Evolutionary conservation across 495 filamentous ascomycete species (phyloP).

Genomic region (Penicillium diatomitis): DNA sequence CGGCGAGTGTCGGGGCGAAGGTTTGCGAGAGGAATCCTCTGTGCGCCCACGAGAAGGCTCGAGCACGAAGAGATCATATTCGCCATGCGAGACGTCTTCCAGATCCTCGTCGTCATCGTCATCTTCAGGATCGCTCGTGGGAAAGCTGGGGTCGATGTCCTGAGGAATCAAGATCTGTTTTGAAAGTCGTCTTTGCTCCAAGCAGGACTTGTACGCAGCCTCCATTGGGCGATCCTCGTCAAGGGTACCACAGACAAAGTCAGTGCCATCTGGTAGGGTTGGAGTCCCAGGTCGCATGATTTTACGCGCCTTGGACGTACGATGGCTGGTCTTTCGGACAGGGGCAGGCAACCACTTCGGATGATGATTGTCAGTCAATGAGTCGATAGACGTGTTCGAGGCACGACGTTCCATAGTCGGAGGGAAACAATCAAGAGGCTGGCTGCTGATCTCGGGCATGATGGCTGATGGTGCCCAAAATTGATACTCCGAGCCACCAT

Average conservation of each 20-base stretch:
- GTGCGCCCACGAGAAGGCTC: constrained; percentile 28
- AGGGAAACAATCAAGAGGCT: constrained; percentile 38
- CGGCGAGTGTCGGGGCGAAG: constrained; percentile 30
- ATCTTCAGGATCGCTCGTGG: constrained; percentile 78
- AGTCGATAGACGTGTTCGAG: constrained; percentile 59
- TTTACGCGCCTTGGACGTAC: constrained; percentile 19
- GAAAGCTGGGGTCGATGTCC: constrained; percentile 96
- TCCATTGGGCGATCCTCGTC: constrained; percentile 95
- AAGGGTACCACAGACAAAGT: constrained; percentile 94
- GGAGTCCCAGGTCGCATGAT: constrained; percentile 63
- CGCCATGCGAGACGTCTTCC: constrained; percentile 47
- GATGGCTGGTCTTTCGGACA: constrained; percentile 19
- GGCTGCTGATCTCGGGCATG: constrained; percentile 47
- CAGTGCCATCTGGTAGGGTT: constrained; percentile 89
- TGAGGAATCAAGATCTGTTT: constrained; percentile 77
- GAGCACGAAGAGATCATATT: constrained; percentile 27
- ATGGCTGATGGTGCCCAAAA: constrained; percentile 66
- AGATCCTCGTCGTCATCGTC: constrained; percentile 69
- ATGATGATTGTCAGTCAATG: constrained; percentile 38
- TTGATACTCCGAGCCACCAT: constrained; percentile 60
- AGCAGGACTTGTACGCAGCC: constrained; percentile 77
- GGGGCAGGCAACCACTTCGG: constrained; percentile 25
- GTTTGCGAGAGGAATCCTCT: constrained; percentile 19
- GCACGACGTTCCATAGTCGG: constrained; percentile 36
- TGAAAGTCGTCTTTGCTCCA: constrained; percentile 68